Evolutionary conservation across 2,329 filamentous ascomycete species (phyloP).

Genomic region (Botryosphaeria dothidea): DNA sequence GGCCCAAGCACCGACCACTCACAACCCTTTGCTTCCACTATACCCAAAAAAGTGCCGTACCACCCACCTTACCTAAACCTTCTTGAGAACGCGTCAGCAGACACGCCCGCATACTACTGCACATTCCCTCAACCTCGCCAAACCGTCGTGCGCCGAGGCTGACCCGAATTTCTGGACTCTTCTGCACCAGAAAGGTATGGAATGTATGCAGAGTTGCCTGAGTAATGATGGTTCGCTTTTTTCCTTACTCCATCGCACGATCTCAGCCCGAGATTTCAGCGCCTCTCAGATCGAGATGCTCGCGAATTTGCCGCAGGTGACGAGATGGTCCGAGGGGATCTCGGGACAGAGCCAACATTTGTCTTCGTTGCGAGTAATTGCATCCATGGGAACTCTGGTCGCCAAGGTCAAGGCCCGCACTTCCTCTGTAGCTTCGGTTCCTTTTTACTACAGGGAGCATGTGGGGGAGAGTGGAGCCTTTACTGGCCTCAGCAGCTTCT

Average conservation of each 20-base stretch:
- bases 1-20: background rate
- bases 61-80: background rate
- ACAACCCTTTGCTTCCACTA: background rate
- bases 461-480: background rate
- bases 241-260: background rate
- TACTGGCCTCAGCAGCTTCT: background rate
- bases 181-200: background rate
- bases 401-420: background rate
- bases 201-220: background rate
- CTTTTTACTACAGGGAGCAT: background rate
- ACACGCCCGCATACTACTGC: background rate
- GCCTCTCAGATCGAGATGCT: background rate
- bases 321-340: background rate
- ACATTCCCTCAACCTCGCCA: background rate
- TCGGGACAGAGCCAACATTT: background rate
- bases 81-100: background rate
- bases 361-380: no score
- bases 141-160: background rate
- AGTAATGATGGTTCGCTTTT: background rate
- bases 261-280: background rate
- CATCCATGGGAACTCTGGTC: background rate
- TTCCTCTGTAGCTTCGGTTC: background rate
- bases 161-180: background rate
- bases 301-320: background rate
- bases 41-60: background rate